phyloP scores from a whole-genome alignment of 2,329 filamentous ascomycete species.

The Ophiostoma tasmaniense region DNA sequence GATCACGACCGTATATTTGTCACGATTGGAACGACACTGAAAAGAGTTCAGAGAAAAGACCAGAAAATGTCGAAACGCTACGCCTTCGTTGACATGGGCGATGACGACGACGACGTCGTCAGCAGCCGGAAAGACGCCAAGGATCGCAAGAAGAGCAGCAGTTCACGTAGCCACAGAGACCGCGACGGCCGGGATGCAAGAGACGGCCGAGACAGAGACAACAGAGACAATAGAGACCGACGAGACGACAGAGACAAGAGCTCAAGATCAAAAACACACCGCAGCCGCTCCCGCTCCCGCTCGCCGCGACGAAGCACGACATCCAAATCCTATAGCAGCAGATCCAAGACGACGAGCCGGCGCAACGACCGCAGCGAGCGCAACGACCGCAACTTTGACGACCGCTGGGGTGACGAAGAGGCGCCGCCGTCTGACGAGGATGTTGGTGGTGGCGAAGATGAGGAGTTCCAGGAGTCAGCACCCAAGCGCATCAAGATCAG shows the following conservation, averaged over 20 bases:
- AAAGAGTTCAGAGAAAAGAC: background rate
- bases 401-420: constrained; percentile 77
- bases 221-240: constrained; percentile 12
- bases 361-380: constrained; percentile 27
- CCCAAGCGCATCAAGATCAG: constrained; percentile 60
- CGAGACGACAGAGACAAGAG: constrained; percentile 17
- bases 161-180: background rate
- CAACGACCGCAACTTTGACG: constrained; percentile 50
- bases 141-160: constrained; percentile 28
- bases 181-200: background rate
- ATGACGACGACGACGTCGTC: constrained; percentile 38
- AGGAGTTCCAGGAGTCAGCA: constrained; percentile 59
- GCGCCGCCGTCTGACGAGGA: constrained; percentile 32
- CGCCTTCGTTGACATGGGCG: constrained; percentile 59
- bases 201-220: background rate
- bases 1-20: background rate
- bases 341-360: constrained; percentile 33
- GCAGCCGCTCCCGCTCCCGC: constrained; percentile 23
- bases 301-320: constrained; percentile 14
- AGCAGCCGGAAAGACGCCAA: constrained; percentile 18
- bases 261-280: constrained; percentile 14
- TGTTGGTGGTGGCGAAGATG: constrained; percentile 36
- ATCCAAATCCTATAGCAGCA: constrained; percentile 32
- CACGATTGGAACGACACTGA: background rate
- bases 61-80: constrained; percentile 45